These are phyloP conservation scores for Paspalum notatum DNA, from an alignment of 176 grass and related monocot species.

Conservation along the genomic window DNA sequence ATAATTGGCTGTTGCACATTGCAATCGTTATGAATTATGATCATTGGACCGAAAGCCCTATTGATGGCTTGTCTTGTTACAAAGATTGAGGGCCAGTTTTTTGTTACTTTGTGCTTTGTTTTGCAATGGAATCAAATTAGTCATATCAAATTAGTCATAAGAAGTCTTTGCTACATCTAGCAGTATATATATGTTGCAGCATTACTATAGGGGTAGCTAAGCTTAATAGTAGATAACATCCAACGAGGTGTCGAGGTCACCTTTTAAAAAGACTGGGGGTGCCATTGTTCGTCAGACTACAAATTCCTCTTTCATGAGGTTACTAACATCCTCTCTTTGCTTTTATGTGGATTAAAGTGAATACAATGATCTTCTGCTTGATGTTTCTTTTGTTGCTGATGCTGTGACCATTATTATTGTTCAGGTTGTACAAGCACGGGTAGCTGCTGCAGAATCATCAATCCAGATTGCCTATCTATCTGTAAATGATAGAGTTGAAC, in stretches of 20 bases:
- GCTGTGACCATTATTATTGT: constrained; percentile 44
- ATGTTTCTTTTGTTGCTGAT: constrained; percentile 28
- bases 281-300: background rate
- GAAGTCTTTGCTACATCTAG: constrained; percentile 16
- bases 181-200: background rate
- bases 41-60: background rate
- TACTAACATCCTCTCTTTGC: background rate
- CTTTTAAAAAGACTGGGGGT: background rate
- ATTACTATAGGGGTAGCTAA: background rate
- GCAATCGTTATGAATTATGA: background rate
- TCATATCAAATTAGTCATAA: too few species aligned
- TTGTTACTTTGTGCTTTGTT: background rate
- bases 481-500: constrained; percentile 67
- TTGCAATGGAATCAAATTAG: background rate
- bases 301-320: background rate
- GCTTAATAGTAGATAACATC: too few species aligned
- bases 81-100: background rate
- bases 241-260: background rate
- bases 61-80: background rate
- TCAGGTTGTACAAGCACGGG: constrained; percentile 86
- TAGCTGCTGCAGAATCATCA: constrained; percentile 70
- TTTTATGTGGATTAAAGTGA: constrained; percentile 18
- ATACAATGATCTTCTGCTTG: constrained; percentile 22
- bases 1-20: background rate
- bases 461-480: constrained; percentile 67